Evolutionary conservation across 1,284 basidiomycete species (phyloP).

Genomic region (Neolentinus lepideus): DNA sequence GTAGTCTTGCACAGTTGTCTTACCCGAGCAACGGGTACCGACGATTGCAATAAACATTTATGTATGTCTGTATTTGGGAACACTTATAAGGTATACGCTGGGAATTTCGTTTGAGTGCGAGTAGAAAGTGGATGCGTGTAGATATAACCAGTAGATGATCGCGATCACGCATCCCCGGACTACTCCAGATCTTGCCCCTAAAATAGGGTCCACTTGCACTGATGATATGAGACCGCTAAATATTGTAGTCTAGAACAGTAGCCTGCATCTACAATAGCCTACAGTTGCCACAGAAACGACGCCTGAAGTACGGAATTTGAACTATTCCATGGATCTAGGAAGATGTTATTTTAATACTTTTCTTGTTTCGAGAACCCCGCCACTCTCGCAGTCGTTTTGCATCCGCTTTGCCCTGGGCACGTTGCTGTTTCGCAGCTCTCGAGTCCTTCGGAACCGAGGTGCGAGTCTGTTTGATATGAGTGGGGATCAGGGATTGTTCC

Average conservation of each 20-base stretch:
- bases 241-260: too few relatives aligned
- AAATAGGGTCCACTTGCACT: too few relatives aligned
- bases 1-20: conserved; percentile 70
- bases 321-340: background rate
- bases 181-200: too few relatives aligned
- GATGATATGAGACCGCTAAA: too few relatives aligned
- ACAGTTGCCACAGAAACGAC: too few relatives aligned
- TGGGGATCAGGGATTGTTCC: conserved; percentile 43
- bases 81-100: background rate
- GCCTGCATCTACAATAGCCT: too few relatives aligned
- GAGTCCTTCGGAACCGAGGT: conserved; percentile 79
- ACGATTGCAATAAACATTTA: conserved; percentile 83
- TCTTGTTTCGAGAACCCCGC: conserved; percentile 9
- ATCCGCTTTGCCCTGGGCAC: conserved; percentile 45
- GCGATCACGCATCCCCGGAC: too few relatives aligned
- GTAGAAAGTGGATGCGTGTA: too few relatives aligned
- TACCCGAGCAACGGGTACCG: conserved; percentile 80
- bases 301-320: too few relatives aligned
- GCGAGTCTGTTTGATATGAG: conserved; percentile 81
- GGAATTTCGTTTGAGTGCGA: too few relatives aligned
- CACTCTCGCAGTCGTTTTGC: conserved; percentile 38
- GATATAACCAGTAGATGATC: too few relatives aligned
- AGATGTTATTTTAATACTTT: background rate
- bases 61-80: background rate
- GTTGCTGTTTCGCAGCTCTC: conserved; percentile 59